A percentile compares a stretch with the other conserved stretches of the same genome.
Conservation (phyloP, 495 filamentous ascomycete species). For the Podospora sp. region DNA sequence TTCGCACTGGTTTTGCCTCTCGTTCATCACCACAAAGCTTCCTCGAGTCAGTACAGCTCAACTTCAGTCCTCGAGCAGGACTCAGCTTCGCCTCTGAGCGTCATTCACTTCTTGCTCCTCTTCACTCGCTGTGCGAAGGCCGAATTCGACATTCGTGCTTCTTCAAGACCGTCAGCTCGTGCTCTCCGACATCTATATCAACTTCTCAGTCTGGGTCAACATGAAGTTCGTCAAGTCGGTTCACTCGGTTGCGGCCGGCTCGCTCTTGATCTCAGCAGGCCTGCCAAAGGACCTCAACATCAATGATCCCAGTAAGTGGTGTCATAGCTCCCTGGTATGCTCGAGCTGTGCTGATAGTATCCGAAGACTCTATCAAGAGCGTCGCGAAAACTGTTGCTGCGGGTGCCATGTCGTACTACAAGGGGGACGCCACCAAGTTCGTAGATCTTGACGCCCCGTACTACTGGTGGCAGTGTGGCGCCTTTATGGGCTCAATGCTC, state of each 20-base stretch:
- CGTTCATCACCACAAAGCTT: not conserved
- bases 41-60: constrained; percentile 13
- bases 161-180: not conserved
- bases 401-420: constrained; percentile 64
- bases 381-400: constrained; percentile 53
- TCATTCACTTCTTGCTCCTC: constrained; percentile 3
- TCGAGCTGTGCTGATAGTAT: constrained; percentile 21
- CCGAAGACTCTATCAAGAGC: constrained; percentile 51
- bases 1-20: not conserved
- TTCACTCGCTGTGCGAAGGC: constrained; percentile 36
- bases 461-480: constrained; percentile 83
- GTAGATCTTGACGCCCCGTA: constrained; percentile 70
- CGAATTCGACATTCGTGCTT: not conserved
- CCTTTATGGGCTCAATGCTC: constrained; percentile 71
- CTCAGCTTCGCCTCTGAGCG: constrained; percentile 1
- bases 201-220: not conserved
- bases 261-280: constrained; percentile 34
- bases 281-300: constrained; percentile 49
- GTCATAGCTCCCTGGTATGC: not conserved
- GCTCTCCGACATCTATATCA: not conserved
- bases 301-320: constrained; percentile 41
- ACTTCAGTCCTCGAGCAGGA: constrained; percentile 16
- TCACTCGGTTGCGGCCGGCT: constrained; percentile 31
- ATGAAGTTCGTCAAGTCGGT: constrained; percentile 41
- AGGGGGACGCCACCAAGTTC: constrained; percentile 61